Evolutionary conservation across 805 yeast species (phyloP), one percentile per base, ranked within the genome.

Genomic region (Ogataea nakhonphanomensis): DNA sequence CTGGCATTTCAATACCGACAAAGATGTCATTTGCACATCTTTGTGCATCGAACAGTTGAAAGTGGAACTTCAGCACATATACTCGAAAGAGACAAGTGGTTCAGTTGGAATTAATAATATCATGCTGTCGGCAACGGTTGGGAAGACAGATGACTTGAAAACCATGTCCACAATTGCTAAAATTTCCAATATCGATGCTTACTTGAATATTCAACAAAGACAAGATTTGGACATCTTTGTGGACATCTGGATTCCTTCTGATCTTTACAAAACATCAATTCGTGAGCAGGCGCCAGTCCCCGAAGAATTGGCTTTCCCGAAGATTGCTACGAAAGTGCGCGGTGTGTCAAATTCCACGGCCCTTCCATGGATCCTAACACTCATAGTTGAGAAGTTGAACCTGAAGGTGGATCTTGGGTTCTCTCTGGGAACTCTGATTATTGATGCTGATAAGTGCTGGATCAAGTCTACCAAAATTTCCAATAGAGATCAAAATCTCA

Each of bases 71-170:
- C 96, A 88, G 54, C 99, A 93, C 60, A 79, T 86, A 11, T 93
- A 87, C 56, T 91, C 98, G 0, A 76, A 95, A 46, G 96, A 88
- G 47, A 74, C 84, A 0, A 88, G 95, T 67, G 95, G 95, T 0
- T 79, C 84, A 3, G 59, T 86, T 22, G 50, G 57, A 1, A 46
- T 78, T 7, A 69, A 76, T 12, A 66, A 71, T 30, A 57, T 81
- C 8, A 54, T 78, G 33, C 24, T 78, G 9, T 70, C 72, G 4
- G 68, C 74, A n/a, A 64, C 76, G 13, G 55, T 81, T 26, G 68
- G 74, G 0, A 71, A 70, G 30, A 64, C 69, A 0, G 38, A 51
- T 4, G 53, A 47, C 4, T 53, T 67, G 10, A 73, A 69, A 30
- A 55, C 78, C 2, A 64, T 69, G 30, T 70, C 80, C 1, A 66